Evolutionary conservation across 805 yeast species (phyloP), one percentile per base, ranked within the genome.

Genomic region (Wickerhamomyces xylosicus): DNA sequence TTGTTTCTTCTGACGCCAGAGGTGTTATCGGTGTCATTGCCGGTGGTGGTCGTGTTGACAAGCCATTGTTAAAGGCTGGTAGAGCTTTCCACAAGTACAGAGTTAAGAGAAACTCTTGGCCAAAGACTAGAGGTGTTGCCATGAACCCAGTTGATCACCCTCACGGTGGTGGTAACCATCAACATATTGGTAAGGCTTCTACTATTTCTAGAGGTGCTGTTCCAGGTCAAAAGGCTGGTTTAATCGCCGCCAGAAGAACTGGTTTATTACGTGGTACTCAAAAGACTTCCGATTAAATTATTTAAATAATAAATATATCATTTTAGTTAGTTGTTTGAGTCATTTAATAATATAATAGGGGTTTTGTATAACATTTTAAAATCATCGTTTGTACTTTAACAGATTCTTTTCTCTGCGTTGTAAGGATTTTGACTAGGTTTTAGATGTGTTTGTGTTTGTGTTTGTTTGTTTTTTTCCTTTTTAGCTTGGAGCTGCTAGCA

Each of bases 161-260:
- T 71, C 98, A 90, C 73, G 98, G 98, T 85, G 97, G 98, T 90
- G 98, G 98, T 90, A 89, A 89, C 95, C 97, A 90, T 75, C 97
- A 90, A 79, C 97, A 90, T 73, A 90, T 89, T 77, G 97, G 97
- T 87, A 90, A 90, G 81, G 97, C 97, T 64, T 90, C 97, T 62
- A 90, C 97, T 64, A 90, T 90, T 63, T 82, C 95, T 59, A 86
- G 97, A 84, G 95, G 95, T 72, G 97, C 97, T 57, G 97, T 90
- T 69, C 77, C 98, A 64, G 98, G 98, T 85, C 98, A 90, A 79
- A 90, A 90, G 94, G 95, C 94, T 69, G 98, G 98, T 90, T 86
- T 90, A 69, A 92, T 90, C 71, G 98, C 98, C 64, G 98, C 98
- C 71, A 87, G 98, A 86, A 87, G 98, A 83, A 90, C 97, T 64